These are phyloP conservation scores for Thelonectria blattea DNA, from an alignment of 2,329 filamentous ascomycete species.

Conservation along the genomic window DNA sequence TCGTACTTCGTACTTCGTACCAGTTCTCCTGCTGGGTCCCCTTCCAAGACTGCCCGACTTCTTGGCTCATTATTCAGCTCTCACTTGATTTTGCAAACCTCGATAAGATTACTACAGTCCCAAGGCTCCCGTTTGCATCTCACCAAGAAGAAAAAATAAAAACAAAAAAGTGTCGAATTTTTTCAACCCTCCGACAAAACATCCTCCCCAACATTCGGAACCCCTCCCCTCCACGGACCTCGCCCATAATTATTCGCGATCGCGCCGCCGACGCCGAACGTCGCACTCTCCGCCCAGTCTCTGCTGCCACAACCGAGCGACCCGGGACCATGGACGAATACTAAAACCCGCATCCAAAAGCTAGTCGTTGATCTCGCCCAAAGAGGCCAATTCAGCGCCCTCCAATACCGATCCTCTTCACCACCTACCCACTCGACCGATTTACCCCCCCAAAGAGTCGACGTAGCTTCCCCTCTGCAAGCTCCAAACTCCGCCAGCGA, in stretches of 20 bases:
- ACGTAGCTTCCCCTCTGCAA: conserved; percentile 17
- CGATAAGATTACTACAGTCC: conserved; percentile 14
- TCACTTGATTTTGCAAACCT: conserved; percentile 11
- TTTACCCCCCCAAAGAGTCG: not conserved
- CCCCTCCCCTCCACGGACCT: not conserved
- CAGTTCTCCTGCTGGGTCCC: conserved; percentile 17
- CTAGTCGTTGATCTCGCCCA: not conserved
- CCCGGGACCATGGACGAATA: conserved; percentile 28
- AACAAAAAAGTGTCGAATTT: not conserved
- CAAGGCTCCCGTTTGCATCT: not conserved
- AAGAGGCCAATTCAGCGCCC: not conserved
- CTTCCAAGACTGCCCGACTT: conserved; percentile 27
- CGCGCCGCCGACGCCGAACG: conserved; percentile 25
- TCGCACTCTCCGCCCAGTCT: conserved; percentile 20
- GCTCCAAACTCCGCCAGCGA: conserved; percentile 11
- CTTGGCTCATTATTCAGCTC: conserved; percentile 19
- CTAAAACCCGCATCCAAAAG: conserved; percentile 29
- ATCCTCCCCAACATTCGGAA: not conserved
- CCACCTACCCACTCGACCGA: not conserved
- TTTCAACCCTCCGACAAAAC: not conserved
- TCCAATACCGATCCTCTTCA: too few species aligned
- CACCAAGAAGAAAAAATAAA: not conserved
- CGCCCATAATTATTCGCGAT: conserved; percentile 11
- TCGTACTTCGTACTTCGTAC: conserved; percentile 10
- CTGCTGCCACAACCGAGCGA: conserved; percentile 26